phyloP scores from a whole-genome alignment of 1,284 basidiomycete species.

The Cutaneotrichosporon sp. region DNA sequence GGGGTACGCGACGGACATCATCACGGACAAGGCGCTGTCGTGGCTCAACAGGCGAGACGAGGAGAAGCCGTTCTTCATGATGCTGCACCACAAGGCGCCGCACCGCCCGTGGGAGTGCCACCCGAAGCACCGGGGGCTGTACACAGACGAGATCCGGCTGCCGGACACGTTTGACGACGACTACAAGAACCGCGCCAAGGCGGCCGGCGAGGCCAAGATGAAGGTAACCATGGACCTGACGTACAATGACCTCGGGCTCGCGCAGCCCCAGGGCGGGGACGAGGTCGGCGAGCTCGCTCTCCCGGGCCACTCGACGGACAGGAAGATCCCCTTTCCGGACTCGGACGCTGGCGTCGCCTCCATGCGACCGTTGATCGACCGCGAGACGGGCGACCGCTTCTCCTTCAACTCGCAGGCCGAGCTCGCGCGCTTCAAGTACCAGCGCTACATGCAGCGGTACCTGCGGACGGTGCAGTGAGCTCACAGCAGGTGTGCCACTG shows the following conservation, averaged over 20 bases:
- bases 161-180: slow-evolving; percentile 33
- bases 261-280: slow-evolving; percentile 28
- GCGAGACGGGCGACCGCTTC: slow-evolving; percentile 23
- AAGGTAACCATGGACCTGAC: slow-evolving; percentile 29
- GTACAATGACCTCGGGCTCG: slow-evolving; percentile 28
- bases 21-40: slow-evolving; percentile 34
- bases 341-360: slow-evolving; percentile 17
- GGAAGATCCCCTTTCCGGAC: slow-evolving; percentile 27
- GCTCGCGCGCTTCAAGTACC: slow-evolving; percentile 29
- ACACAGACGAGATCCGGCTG: slow-evolving; percentile 27
- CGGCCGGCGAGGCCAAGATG: slow-evolving; percentile 33
- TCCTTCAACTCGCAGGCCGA: slow-evolving; percentile 27
- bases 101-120: slow-evolving; percentile 35
- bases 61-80: slow-evolving; percentile 30
- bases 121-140: slow-evolving; percentile 30
- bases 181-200: slow-evolving; percentile 32
- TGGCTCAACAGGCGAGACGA: slow-evolving; percentile 27
- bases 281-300: slow-evolving; percentile 17
- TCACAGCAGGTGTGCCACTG: not conserved
- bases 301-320: slow-evolving; percentile 1
- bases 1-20: slow-evolving; percentile 38
- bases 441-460: slow-evolving; percentile 34
- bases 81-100: slow-evolving; percentile 33
- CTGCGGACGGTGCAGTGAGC: slow-evolving; percentile 28
- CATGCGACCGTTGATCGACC: slow-evolving; percentile 24